Evolutionary conservation across 371 early-diverging fungal species (phyloP).

Genomic region (Mortierella sp.): DNA sequence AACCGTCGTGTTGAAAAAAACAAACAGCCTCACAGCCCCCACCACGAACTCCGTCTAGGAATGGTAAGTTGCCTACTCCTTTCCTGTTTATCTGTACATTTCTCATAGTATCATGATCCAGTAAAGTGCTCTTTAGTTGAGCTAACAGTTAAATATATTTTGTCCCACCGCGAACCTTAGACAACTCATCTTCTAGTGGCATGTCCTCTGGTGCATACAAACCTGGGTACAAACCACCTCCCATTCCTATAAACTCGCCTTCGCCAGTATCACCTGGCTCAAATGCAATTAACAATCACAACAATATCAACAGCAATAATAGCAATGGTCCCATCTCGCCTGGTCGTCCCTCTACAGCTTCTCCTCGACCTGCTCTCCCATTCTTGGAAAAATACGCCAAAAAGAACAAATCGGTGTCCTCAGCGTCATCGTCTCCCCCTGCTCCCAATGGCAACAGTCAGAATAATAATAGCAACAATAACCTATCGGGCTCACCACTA

Average conservation of each 20-base stretch:
- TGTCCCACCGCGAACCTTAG: not conserved
- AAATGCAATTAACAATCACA: not conserved
- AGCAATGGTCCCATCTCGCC: slow-evolving; percentile 27
- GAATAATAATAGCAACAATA: slow-evolving; percentile 33
- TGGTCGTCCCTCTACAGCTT: slow-evolving; percentile 36
- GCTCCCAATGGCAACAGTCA: slow-evolving; percentile 16
- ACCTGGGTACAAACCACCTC: slow-evolving; percentile 56
- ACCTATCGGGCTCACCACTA: slow-evolving; percentile 42
- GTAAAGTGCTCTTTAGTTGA: not conserved
- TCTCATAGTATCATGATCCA: not conserved
- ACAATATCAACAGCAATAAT: slow-evolving; percentile 6
- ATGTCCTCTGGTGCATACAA: slow-evolving; percentile 50
- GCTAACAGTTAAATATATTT: not conserved
- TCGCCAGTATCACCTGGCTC: slow-evolving; percentile 26
- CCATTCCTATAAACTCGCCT: slow-evolving; percentile 30
- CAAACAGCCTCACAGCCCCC: slow-evolving; percentile 30
- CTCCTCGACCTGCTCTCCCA: slow-evolving; percentile 43
- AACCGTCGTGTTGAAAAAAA: not conserved
- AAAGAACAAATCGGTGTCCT: slow-evolving; percentile 43
- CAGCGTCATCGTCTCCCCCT: slow-evolving; percentile 36
- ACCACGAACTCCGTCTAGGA: slow-evolving; percentile 40
- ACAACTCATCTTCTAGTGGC: slow-evolving; percentile 8
- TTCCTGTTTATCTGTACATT: not conserved
- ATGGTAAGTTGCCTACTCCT: slow-evolving; percentile 22
- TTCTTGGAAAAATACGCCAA: slow-evolving; percentile 57